Percentiles rank a stretch among this genome's conserved stretches.
Evolutionary conservation across 306 rosid genomes (phyloP).

Genomic region (Trifolium repens): DNA sequence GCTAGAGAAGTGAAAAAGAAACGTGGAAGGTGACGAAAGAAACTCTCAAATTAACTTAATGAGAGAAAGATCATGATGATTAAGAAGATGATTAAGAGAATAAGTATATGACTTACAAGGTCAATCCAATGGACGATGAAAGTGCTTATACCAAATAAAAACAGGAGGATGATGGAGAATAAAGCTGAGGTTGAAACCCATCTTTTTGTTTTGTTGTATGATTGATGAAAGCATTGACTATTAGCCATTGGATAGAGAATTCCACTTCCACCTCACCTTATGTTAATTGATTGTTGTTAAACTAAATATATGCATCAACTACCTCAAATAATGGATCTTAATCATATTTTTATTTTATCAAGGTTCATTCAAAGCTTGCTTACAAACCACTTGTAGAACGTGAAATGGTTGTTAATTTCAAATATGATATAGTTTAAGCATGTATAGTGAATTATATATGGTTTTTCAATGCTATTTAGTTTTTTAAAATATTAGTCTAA

Average conservation of each 20-base stretch:
- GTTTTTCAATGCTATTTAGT: too few species aligned
- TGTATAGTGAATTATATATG: not conserved
- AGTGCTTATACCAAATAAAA: constrained; percentile 14
- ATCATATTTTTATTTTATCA: constrained; percentile 2
- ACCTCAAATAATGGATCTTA: constrained; percentile 23
- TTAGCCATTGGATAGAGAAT: constrained; percentile 2
- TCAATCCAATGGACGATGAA: constrained; percentile 28
- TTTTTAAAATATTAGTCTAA: too few species aligned
- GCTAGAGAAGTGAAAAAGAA: too few species aligned
- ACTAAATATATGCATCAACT: constrained; percentile 7
- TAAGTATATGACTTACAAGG: constrained; percentile 31
- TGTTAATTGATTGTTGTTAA: constrained; percentile 1
- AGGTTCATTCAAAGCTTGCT: constrained; percentile 15
- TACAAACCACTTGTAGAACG: not conserved
- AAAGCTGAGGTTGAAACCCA: constrained; percentile 30
- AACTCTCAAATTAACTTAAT: not conserved
- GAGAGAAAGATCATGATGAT: not conserved
- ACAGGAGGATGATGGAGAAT: constrained; percentile 20
- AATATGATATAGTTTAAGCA: constrained; percentile 14
- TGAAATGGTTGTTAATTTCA: not conserved
- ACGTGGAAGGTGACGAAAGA: too few species aligned
- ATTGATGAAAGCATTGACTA: constrained; percentile 2
- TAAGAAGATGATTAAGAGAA: not conserved
- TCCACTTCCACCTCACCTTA: not conserved
- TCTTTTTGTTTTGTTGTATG: constrained; percentile 25